These are phyloP conservation scores for Neurospora pannonica DNA, from an alignment of 495 filamentous ascomycete species.

Conservation along the genomic window DNA sequence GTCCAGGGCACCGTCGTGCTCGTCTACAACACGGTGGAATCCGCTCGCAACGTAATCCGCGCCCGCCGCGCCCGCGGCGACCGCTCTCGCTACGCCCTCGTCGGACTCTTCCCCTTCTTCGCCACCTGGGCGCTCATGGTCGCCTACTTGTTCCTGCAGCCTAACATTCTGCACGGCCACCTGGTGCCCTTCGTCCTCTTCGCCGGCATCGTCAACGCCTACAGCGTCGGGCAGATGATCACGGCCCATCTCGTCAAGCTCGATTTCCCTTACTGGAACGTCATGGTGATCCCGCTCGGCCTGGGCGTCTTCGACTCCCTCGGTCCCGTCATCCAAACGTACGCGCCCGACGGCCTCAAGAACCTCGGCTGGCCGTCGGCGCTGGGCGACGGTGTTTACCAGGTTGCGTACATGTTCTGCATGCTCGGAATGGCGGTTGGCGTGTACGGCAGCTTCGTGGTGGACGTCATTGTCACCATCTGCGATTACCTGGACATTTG, in stretches of 20 bases:
- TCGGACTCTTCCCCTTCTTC: conserved; percentile 74
- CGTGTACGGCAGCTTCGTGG: conserved; percentile 91
- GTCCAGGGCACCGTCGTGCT: conserved; percentile 79
- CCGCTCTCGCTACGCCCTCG: conserved; percentile 58
- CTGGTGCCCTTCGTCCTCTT: conserved; percentile 82
- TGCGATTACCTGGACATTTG: conserved; percentile 97
- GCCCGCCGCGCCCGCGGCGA: conserved; percentile 66
- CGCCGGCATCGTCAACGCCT: conserved; percentile 81
- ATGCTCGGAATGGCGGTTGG: conserved; percentile 73
- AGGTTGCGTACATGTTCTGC: conserved; percentile 77
- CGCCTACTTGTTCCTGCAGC: conserved; percentile 73
- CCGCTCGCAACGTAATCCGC: conserved; percentile 71
- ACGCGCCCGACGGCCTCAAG: conserved; percentile 37
- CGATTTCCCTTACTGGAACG: conserved; percentile 79
- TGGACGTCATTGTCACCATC: conserved; percentile 91
- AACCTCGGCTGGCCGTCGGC: conserved; percentile 68
- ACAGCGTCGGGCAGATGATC: conserved; percentile 91
- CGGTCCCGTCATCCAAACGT: conserved; percentile 51
- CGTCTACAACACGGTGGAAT: conserved; percentile 68
- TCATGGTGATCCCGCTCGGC: conserved; percentile 58
- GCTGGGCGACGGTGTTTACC: conserved; percentile 64
- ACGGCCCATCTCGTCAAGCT: conserved; percentile 80
- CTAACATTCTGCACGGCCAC: conserved; percentile 67
- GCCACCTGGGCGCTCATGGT: conserved; percentile 64
- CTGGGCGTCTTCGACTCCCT: conserved; percentile 68